These are phyloP conservation scores for Shiraia sp. DNA, from an alignment of 2,329 filamentous ascomycete genomes.

Conservation along the genomic window DNA sequence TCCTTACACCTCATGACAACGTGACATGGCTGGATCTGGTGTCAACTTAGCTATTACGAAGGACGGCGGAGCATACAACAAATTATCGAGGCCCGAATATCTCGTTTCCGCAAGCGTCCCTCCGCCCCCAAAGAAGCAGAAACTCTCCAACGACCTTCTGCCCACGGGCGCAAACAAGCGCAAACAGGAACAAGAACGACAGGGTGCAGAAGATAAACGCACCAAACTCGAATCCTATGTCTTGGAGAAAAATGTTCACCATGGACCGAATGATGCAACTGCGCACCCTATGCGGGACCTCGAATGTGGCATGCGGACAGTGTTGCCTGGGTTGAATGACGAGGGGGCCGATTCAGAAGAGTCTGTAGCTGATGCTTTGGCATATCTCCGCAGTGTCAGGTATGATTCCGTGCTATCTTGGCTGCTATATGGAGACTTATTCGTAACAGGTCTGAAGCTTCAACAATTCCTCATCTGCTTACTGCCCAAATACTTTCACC, in stretches of 20 bases:
- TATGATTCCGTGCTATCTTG: conserved; percentile 9
- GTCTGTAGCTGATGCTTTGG: conserved; percentile 33
- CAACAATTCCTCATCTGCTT: conserved; percentile 70
- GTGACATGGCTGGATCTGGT: conserved; percentile 27
- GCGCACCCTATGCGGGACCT: no score
- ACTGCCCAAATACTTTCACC: conserved; percentile 50
- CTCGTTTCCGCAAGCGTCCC: conserved; percentile 13
- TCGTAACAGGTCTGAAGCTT: conserved; percentile 70
- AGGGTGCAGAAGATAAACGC: conserved; percentile 18
- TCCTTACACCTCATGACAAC: conserved; percentile 1
- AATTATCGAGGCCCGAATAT: conserved; percentile 37
- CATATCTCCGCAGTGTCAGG: conserved; percentile 43
- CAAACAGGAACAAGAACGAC: conserved; percentile 23
- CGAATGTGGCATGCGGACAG: conserved; percentile 33
- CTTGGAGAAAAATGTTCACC: conserved; percentile 3
- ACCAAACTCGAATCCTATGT: conserved; percentile 8
- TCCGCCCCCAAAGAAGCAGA: conserved; percentile 9
- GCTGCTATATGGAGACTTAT: conserved; percentile 13
- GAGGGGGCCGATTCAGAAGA: conserved; percentile 33
- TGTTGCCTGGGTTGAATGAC: conserved; percentile 33
- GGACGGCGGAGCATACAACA: conserved; percentile 44
- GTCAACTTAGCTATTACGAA: conserved; percentile 36
- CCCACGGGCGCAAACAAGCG: conserved; percentile 18
- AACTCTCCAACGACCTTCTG: conserved; percentile 1
- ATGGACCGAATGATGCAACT: conserved; percentile 5